Conservation (phyloP, 805 yeast genomes). For the Danielia oregonensis region DNA sequence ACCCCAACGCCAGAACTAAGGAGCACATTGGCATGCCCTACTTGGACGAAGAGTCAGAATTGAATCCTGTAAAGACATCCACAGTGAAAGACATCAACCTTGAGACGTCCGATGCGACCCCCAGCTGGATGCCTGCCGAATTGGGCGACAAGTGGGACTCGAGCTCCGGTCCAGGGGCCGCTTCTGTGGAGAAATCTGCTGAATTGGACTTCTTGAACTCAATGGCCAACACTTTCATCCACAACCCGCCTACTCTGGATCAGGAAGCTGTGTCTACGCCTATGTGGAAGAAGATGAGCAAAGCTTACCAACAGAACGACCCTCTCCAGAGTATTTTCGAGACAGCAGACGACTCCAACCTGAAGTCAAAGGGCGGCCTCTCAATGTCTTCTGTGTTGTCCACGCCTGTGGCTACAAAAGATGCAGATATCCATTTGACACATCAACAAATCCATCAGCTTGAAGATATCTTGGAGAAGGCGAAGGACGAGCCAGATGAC, state of each 20-base stretch:
- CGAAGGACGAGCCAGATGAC: conserved; percentile 18
- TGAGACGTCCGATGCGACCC: conserved; percentile 22
- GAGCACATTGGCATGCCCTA: conserved; percentile 19
- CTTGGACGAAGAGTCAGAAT: conserved; percentile 2
- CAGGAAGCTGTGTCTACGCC: conserved; percentile 19
- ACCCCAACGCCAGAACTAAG: conserved; percentile 43
- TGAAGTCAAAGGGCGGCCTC: conserved; percentile 21
- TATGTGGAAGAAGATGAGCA: conserved; percentile 31
- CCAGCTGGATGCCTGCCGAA: conserved; percentile 42
- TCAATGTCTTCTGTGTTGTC: conserved; percentile 18
- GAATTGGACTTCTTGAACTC: conserved; percentile 18
- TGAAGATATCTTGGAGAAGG: conserved; percentile 22
- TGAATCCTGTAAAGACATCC: conserved; percentile 22
- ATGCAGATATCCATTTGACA: conserved; percentile 12
- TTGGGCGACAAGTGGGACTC: conserved; percentile 32
- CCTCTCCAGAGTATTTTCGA: conserved; percentile 31
- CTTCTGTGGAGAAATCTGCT: neutral
- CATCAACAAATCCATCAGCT: conserved; percentile 18
- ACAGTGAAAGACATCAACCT: conserved; percentile 14
- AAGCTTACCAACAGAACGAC: conserved; percentile 25
- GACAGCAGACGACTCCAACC: conserved; percentile 16
- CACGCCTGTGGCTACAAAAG: conserved; percentile 29
- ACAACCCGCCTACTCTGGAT: conserved; percentile 19
- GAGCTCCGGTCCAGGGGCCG: neutral
- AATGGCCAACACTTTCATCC: conserved; percentile 28